Conservation (phyloP, 83 land plant genomes). For the Isoetes engelmannii region DNA sequence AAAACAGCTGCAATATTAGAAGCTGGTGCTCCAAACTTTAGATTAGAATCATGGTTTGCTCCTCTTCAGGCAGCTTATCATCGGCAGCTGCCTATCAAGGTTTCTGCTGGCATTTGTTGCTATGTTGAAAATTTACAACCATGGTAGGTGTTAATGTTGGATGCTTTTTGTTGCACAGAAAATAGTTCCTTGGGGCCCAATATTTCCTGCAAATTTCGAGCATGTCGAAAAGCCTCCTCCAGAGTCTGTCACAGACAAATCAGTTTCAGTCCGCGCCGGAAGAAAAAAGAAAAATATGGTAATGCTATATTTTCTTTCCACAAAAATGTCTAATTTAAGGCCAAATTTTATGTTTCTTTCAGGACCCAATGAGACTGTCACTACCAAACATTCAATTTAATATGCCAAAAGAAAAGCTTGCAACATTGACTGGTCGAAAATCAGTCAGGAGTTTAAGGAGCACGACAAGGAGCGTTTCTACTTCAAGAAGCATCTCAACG, state of each 20-base stretch:
- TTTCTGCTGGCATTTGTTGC: background rate
- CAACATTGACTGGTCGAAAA: background rate
- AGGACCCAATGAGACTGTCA: constrained; percentile 4
- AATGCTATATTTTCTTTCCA: background rate
- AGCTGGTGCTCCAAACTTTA: constrained; percentile 21
- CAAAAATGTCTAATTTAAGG: background rate
- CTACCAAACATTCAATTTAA: constrained; percentile 10
- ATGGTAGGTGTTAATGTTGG: background rate
- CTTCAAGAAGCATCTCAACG: too few species aligned
- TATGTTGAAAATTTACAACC: background rate
- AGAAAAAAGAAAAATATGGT: background rate
- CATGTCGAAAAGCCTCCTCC: background rate
- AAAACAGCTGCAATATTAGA: constrained; percentile 23
- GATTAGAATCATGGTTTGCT: constrained; percentile 23
- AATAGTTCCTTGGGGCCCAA: constrained; percentile 8
- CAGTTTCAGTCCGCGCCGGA: background rate
- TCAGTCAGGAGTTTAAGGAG: background rate
- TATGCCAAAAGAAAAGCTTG: constrained; percentile 8
- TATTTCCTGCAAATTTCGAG: background rate
- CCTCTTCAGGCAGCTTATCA: constrained; percentile 21
- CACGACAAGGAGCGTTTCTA: background rate
- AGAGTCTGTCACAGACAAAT: background rate
- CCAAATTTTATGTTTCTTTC: background rate
- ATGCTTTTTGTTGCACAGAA: background rate
- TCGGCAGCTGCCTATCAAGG: constrained; percentile 29